These are phyloP conservation scores for Herpotrichia juniperi DNA, from an alignment of 2,329 filamentous ascomycete genomes.

Conservation along the genomic window DNA sequence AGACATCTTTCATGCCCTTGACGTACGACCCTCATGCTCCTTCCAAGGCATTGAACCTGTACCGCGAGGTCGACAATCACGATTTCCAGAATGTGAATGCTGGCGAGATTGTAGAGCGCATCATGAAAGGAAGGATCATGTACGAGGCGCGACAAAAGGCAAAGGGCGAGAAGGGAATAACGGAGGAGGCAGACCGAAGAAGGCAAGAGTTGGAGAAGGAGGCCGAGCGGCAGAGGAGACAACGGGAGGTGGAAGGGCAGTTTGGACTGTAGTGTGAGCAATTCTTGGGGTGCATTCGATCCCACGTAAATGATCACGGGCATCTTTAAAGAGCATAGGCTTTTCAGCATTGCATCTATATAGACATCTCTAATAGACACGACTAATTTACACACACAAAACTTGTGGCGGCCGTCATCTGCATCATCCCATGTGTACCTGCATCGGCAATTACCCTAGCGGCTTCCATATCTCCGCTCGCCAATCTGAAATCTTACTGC, in stretches of 20 bases:
- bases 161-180: slow-evolving; percentile 84
- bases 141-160: slow-evolving; percentile 91
- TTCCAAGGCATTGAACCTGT: slow-evolving; percentile 83
- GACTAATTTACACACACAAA: slow-evolving; percentile 15
- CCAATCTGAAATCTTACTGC: slow-evolving; percentile 8
- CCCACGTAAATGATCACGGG: background rate
- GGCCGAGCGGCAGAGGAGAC: slow-evolving; percentile 33
- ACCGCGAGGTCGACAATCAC: slow-evolving; percentile 77
- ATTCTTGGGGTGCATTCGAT: background rate
- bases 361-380: background rate
- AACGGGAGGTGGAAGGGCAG: slow-evolving; percentile 48
- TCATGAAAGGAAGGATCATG: slow-evolving; percentile 81
- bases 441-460: slow-evolving; percentile 14
- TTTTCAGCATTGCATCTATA: background rate
- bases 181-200: slow-evolving; percentile 62
- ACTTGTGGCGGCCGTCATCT: slow-evolving; percentile 47
- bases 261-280: slow-evolving; percentile 35
- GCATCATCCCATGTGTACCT: background rate
- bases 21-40: slow-evolving; percentile 70
- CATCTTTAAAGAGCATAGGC: background rate
- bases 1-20: slow-evolving; percentile 82
- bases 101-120: slow-evolving; percentile 87
- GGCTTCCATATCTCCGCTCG: slow-evolving; percentile 10
- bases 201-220: slow-evolving; percentile 47
- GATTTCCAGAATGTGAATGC: slow-evolving; percentile 88